phyloP scores from a whole-genome alignment of 495 filamentous ascomycete species.

The Penicillium chermesinum region DNA sequence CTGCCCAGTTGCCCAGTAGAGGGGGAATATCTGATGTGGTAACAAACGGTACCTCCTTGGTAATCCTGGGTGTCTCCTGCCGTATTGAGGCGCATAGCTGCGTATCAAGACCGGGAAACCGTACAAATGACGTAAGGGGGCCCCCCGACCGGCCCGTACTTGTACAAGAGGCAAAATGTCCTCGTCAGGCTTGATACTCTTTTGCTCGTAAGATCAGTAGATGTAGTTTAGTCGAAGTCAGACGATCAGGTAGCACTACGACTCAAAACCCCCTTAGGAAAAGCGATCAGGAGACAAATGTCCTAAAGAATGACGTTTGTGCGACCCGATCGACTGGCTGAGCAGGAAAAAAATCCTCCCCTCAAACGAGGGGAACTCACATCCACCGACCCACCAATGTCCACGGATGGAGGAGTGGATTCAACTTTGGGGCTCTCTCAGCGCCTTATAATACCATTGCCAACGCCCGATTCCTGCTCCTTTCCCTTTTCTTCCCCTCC shows the following conservation, averaged over 20 bases:
- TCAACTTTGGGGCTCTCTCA: slow-evolving; percentile 36
- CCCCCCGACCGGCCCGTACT: slow-evolving; percentile 17
- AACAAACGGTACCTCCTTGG: too few species aligned
- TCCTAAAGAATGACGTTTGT: slow-evolving; percentile 16
- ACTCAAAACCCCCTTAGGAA: neutral
- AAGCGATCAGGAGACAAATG: slow-evolving; percentile 1
- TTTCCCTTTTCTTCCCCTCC: slow-evolving; percentile 8
- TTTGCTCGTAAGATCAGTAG: too few species aligned
- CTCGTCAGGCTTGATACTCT: too few species aligned
- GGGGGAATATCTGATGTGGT: too few species aligned
- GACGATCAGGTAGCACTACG: neutral
- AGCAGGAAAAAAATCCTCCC: slow-evolving; percentile 10
- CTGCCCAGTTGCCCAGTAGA: too few species aligned
- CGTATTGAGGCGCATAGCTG: too few species aligned
- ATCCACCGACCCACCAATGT: slow-evolving; percentile 38
- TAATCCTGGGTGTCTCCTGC: too few species aligned
- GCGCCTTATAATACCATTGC: slow-evolving; percentile 25
- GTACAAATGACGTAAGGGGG: slow-evolving; percentile 26
- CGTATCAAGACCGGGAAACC: slow-evolving; percentile 16
- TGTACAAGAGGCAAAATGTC: too few species aligned
- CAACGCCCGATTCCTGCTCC: slow-evolving; percentile 12
- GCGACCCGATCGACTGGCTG: neutral
- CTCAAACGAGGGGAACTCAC: slow-evolving; percentile 29
- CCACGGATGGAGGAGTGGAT: slow-evolving; percentile 36
- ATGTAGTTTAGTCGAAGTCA: neutral